These are phyloP conservation scores for Moesziomyces aphidis DNA, from an alignment of 1,284 basidiomycete genomes.

Conservation along the genomic window DNA sequence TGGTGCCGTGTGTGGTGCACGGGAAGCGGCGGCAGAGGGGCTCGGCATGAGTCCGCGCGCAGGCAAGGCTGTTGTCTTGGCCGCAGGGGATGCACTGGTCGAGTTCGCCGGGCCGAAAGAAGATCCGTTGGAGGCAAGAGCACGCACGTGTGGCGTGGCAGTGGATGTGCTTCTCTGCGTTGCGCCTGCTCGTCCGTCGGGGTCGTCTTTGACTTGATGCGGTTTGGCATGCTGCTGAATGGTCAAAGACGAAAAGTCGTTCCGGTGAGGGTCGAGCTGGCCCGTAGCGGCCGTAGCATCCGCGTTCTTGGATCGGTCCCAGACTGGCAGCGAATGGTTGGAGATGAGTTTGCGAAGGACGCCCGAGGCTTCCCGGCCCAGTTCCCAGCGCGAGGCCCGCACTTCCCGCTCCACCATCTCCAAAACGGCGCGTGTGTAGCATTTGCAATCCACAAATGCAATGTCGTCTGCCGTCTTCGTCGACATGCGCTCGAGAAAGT, in stretches of 20 bases:
- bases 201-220: conserved; percentile 19
- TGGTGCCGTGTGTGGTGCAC: no score
- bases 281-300: not conserved
- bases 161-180: not conserved
- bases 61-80: not conserved
- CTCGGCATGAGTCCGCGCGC: not conserved
- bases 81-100: conserved; percentile 4
- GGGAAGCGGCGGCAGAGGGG: not conserved
- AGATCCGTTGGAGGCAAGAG: not conserved
- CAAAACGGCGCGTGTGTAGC: conserved; percentile 43
- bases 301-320: conserved; percentile 16
- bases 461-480: conserved; percentile 46
- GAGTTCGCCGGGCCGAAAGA: conserved; percentile 2
- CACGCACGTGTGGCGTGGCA: not conserved
- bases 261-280: conserved; percentile 10
- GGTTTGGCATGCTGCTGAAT: conserved; percentile 25
- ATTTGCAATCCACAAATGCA: conserved; percentile 46
- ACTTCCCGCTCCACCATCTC: conserved; percentile 54
- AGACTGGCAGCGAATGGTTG: conserved; percentile 34
- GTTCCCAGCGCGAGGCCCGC: conserved; percentile 54
- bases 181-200: conserved; percentile 8
- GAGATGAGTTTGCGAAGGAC: conserved; percentile 54
- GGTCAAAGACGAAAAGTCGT: conserved; percentile 8
- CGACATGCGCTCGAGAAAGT: conserved; percentile 47
- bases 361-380: conserved; percentile 53